Evolutionary conservation across 345 rosid genomes (phyloP).

Genomic region (Citrus mangshanensis): DNA sequence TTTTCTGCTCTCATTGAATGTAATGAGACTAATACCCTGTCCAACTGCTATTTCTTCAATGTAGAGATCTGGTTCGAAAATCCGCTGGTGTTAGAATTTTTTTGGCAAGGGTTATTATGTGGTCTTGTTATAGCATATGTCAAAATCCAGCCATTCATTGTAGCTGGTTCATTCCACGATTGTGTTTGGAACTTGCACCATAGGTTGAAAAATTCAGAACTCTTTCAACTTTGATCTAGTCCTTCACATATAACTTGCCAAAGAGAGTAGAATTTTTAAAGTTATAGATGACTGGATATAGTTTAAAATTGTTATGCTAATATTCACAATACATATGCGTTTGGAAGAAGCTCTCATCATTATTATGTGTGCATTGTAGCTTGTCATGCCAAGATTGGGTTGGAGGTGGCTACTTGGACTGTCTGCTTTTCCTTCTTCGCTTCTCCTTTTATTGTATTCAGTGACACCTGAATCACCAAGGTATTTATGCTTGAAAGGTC

Average conservation of each 20-base stretch:
- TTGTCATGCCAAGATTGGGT: slow-evolving; percentile 77
- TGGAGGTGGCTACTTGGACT: slow-evolving; percentile 95
- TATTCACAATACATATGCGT: not conserved
- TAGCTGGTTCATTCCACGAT: not conserved
- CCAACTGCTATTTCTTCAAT: not conserved
- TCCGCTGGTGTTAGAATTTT: not conserved
- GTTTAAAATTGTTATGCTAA: not conserved
- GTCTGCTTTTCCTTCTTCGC: slow-evolving; percentile 67
- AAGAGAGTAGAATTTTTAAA: not conserved
- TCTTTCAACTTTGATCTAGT: not conserved
- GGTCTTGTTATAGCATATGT: not conserved
- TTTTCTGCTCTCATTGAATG: not conserved
- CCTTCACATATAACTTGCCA: not conserved
- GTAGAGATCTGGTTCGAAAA: not conserved
- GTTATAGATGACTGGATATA: not conserved
- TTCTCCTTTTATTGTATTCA: slow-evolving; percentile 73
- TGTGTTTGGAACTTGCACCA: not conserved
- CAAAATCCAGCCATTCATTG: not conserved
- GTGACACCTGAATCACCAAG: slow-evolving; percentile 85
- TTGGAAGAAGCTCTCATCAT: slow-evolving; percentile 3
- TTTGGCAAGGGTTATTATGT: not conserved
- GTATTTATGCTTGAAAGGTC: slow-evolving; percentile 70
- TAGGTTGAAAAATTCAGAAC: not conserved
- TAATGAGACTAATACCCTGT: not conserved
- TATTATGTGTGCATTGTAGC: slow-evolving; percentile 38